phyloP scores from a whole-genome alignment of 2,329 filamentous ascomycete genomes.

The Coniochaeta hoffmannii region DNA sequence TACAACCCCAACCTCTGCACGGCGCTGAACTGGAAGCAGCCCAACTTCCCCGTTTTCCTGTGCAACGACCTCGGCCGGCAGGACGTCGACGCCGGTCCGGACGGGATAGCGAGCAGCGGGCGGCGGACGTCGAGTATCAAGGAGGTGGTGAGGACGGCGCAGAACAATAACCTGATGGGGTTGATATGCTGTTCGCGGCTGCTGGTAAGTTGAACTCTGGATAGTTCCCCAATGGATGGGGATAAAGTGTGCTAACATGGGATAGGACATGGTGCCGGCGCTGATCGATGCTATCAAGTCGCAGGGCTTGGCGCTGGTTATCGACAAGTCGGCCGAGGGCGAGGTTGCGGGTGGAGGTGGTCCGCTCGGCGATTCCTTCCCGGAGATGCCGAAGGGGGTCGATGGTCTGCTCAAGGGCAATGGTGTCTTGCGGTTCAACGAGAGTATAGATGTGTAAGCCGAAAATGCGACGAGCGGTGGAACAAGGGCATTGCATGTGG shows the following conservation, averaged over 20 bases:
- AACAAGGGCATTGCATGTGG: not conserved
- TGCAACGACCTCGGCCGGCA: slow-evolving; percentile 83
- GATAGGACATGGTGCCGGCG: slow-evolving; percentile 83
- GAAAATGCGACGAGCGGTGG: slow-evolving; percentile 5
- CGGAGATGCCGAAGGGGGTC: slow-evolving; percentile 67
- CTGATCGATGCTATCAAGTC: slow-evolving; percentile 91
- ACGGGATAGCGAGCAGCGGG: slow-evolving; percentile 48
- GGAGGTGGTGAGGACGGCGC: slow-evolving; percentile 85
- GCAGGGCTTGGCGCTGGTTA: slow-evolving; percentile 83
- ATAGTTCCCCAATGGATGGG: not conserved
- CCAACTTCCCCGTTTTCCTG: slow-evolving; percentile 92
- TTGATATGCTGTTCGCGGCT: slow-evolving; percentile 83
- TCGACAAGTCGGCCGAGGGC: slow-evolving; percentile 66
- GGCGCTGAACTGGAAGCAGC: slow-evolving; percentile 97
- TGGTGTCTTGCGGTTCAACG: slow-evolving; percentile 86
- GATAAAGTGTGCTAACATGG: slow-evolving; percentile 8
- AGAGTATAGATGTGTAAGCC: slow-evolving; percentile 70
- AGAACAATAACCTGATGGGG: slow-evolving; percentile 98
- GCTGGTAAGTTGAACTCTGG: slow-evolving; percentile 52
- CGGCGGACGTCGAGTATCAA: slow-evolving; percentile 80
- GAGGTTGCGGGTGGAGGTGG: slow-evolving; percentile 24
- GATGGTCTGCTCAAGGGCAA: slow-evolving; percentile 82
- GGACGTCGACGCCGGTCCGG: slow-evolving; percentile 27
- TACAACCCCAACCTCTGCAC: slow-evolving; percentile 88
- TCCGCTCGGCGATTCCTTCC: slow-evolving; percentile 41